These are phyloP conservation scores for Claviceps sp. DNA, from an alignment of 2,329 filamentous ascomycete genomes.

Conservation along the genomic window DNA sequence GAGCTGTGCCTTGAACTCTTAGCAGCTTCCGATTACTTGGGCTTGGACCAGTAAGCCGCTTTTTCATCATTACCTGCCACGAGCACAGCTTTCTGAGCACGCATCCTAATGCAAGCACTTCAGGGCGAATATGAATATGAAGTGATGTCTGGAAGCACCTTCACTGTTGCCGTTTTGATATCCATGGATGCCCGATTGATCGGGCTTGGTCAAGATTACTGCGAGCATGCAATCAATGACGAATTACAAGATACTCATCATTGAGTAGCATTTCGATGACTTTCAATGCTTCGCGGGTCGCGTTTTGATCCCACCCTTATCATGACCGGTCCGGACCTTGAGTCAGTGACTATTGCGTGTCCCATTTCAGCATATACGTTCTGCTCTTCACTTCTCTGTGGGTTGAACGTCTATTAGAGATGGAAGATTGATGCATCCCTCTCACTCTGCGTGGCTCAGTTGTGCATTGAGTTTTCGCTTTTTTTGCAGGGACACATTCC, in stretches of 20 bases:
- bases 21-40: constrained; percentile 64
- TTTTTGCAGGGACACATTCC: constrained; percentile 32
- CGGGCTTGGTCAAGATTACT: not conserved
- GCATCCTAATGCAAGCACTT: constrained; percentile 16
- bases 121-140: constrained; percentile 25
- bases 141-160: constrained; percentile 12
- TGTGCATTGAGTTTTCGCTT: constrained; percentile 32
- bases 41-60: constrained; percentile 41
- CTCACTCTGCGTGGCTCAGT: constrained; percentile 37
- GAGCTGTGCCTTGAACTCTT: constrained; percentile 67
- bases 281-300: not conserved
- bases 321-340: no score
- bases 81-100: not conserved
- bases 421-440: constrained; percentile 38
- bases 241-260: not conserved
- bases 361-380: constrained; percentile 43
- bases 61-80: not conserved
- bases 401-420: constrained; percentile 40
- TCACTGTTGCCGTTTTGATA: not conserved
- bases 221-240: not conserved
- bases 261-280: not conserved
- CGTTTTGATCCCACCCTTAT: no score
- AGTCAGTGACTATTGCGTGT: no score
- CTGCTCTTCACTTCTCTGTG: constrained; percentile 33
- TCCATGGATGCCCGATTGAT: not conserved